phyloP scores from a whole-genome alignment of 768 basidiomycete species.

The Phlegmacium glaucopus region DNA sequence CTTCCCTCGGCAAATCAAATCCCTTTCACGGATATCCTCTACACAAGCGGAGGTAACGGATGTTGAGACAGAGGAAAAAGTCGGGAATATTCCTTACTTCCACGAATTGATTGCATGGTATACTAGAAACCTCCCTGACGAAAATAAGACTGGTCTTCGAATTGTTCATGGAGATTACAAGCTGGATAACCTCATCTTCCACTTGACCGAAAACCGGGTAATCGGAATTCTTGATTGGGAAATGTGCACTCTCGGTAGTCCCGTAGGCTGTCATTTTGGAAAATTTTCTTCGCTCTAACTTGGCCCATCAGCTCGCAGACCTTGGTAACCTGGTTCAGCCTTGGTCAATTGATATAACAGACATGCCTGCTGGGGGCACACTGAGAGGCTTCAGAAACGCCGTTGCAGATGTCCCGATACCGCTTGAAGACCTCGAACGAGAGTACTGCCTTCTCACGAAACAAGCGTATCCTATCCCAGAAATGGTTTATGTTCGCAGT shows the following conservation, averaged over 20 bases:
- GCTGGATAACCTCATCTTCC: constrained; percentile 95
- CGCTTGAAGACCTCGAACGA: constrained; percentile 69
- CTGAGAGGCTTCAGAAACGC: constrained; percentile 66
- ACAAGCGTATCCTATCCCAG: constrained; percentile 70
- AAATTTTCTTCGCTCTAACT: constrained; percentile 1
- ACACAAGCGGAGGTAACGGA: constrained; percentile 72
- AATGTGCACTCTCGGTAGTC: constrained; percentile 90
- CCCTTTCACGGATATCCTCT: constrained; percentile 76
- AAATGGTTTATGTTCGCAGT: constrained; percentile 78
- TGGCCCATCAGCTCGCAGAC: constrained; percentile 63
- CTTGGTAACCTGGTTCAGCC: constrained; percentile 87
- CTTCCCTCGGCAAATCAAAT: constrained; percentile 92
- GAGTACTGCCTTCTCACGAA: constrained; percentile 72
- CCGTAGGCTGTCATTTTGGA: constrained; percentile 45
- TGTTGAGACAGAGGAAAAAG: constrained; percentile 52
- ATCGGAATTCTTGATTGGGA: constrained; percentile 99
- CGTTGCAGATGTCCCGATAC: constrained; percentile 52
- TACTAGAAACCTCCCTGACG: constrained; percentile 67
- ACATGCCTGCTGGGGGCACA: constrained; percentile 29
- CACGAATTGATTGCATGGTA: constrained; percentile 78
- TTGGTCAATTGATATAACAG: constrained; percentile 57
- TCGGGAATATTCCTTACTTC: constrained; percentile 75
- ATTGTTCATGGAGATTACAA: constrained; percentile 99
- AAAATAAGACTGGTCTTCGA: constrained; percentile 68
- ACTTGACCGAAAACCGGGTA: constrained; percentile 85